Base-by-base conservation (phyloP, 257 asterid genomes). In the Ajuga chamaepitys region DNA sequence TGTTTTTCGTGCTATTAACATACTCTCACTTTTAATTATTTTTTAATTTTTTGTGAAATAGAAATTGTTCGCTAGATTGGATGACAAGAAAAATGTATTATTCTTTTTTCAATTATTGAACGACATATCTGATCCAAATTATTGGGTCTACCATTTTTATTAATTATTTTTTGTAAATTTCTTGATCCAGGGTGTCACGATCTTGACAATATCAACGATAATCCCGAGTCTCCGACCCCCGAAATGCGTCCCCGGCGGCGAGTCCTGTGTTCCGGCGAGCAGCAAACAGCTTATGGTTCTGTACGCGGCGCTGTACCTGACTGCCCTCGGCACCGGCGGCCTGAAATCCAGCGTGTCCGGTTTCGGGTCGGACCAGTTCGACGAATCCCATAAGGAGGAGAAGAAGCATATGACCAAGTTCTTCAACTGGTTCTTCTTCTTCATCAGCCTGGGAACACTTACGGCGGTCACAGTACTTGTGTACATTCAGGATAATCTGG, bases 301-400 rank as follows among this genome's bases (percentile, higher is more conserved):
- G 50, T 84, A 78, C 77, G 12, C 58, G 2, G 93, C 95, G 1
- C 74, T 91, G 2, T 91, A 91, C 62, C 78, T 86, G 25, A 91
- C 98, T 0, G 98, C 98, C 8, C 83, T 91, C 0, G 98, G 98
- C 32, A 91, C 96, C 3, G 98, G 96, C 0, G 98, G 98, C 5
- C 71, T 88, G 1, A 91, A 91, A 38, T 91, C 98, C 5, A 91
- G 98, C 41, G 96, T 91, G 10, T 91, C 98, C 1, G 98, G 98
- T 0, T 88, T 91, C 21, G 95, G 96, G 0, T 86, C 98, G 0
- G 96, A 91, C 47, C 98, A 91, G 35, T 91, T 91, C 62, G 98
- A 91, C 34, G 96, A 91, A 0, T 59, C 83, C 0, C 85, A 88
- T 70, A 55, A 66, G 69, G 69, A 69, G 26, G 98, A 88, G 68